A percentile compares a stretch with the other conserved stretches of the same genome.
These are phyloP conservation scores for Pogostemon cablin DNA, from an alignment of 257 asterid genomes.

Conservation along the genomic window DNA sequence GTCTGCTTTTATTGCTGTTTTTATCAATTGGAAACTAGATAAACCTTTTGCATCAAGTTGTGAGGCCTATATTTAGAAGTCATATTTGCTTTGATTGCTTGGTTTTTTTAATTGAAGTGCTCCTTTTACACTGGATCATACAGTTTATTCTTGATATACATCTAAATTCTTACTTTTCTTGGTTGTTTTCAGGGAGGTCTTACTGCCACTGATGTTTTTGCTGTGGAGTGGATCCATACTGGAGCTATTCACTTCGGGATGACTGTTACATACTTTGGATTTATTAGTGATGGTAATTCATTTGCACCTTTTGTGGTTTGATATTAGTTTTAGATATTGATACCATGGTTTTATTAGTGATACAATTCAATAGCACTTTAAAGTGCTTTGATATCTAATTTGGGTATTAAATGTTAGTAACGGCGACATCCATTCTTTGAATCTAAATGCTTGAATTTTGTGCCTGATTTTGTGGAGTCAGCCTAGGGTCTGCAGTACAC, in stretches of 20 bases:
- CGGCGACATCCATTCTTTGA: conserved; percentile 13
- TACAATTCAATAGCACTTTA: conserved; percentile 41
- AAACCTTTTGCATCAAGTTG: neutral
- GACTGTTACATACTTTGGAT: conserved; percentile 93
- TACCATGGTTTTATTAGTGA: conserved; percentile 92
- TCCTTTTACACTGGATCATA: conserved; percentile 7
- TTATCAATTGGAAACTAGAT: no score
- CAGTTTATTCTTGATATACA: neutral
- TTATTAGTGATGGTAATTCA: conserved; percentile 85
- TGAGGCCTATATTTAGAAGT: neutral
- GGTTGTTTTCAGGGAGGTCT: conserved; percentile 82
- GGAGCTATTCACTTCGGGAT: conserved; percentile 94
- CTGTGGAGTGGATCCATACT: conserved; percentile 92
- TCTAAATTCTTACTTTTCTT: conserved; percentile 5
- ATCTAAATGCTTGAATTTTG: conserved; percentile 12
- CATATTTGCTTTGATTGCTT: neutral
- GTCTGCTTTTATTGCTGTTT: no score
- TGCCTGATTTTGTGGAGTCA: conserved; percentile 17
- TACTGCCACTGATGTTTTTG: conserved; percentile 96
- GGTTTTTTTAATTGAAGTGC: neutral
- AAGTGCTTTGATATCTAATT: neutral
- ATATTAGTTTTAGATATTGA: conserved; percentile 9
- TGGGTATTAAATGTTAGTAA: conserved; percentile 6
- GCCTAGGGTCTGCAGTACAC: conserved; percentile 19
- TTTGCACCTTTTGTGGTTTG: conserved; percentile 21